phyloP scores from a whole-genome alignment of 1,284 basidiomycete species.

The Nidula niveotomentosa region DNA sequence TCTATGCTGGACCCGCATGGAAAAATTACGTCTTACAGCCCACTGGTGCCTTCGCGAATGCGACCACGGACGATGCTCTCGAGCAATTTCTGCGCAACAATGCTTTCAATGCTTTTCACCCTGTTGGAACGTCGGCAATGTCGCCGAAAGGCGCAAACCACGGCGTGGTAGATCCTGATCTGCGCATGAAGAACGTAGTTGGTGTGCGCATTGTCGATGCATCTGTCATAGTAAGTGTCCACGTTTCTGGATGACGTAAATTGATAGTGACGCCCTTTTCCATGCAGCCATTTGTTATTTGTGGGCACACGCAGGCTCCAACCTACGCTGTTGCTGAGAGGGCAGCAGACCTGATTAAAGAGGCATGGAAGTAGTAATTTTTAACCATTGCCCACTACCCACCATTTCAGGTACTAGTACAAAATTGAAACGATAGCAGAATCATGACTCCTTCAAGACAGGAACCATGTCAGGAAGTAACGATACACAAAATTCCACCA shows the following conservation, averaged over 20 bases:
- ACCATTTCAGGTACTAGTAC: no score
- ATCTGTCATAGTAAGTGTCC: not conserved
- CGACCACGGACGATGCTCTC: constrained; percentile 5
- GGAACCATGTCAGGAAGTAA: no score
- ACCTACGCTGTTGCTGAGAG: not conserved
- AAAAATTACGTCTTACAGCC: constrained; percentile 26
- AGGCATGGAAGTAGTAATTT: not conserved
- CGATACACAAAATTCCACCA: no score
- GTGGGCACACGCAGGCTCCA: not conserved
- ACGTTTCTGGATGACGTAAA: no score
- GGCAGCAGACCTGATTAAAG: not conserved
- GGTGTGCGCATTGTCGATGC: constrained; percentile 27
- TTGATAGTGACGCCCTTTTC: not conserved
- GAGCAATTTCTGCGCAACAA: not conserved
- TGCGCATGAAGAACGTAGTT: constrained; percentile 40
- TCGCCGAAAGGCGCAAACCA: constrained; percentile 20
- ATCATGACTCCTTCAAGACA: no score
- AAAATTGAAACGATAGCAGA: no score
- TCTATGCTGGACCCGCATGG: constrained; percentile 30
- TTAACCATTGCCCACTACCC: no score
- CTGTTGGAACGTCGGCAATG: constrained; percentile 36
- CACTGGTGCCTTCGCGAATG: constrained; percentile 6
- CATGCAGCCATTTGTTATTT: not conserved
- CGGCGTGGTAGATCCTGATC: constrained; percentile 40
- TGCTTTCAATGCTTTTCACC: constrained; percentile 38